phyloP scores from a whole-genome alignment of 1,139 yeast species.

The Blastobotrys arbuscula region DNA sequence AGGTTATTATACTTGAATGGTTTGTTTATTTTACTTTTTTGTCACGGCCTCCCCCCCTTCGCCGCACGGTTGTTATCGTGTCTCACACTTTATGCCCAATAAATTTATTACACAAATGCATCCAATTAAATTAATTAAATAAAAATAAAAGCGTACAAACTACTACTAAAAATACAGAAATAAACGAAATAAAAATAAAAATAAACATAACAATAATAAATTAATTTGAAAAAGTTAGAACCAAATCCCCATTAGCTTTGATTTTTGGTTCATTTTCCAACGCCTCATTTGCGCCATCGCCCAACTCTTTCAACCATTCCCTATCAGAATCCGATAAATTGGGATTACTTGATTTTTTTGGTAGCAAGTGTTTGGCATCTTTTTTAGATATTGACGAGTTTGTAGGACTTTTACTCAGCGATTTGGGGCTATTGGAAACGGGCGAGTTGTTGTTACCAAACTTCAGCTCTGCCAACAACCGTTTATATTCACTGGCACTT shows the following conservation, averaged over 20 bases:
- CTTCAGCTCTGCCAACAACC: slow-evolving; percentile 16
- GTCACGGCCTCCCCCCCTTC: too few species aligned
- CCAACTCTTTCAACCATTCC: slow-evolving; percentile 23
- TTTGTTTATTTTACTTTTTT: too few species aligned
- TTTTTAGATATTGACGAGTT: not conserved
- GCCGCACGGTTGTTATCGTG: too few species aligned
- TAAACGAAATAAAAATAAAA: not conserved
- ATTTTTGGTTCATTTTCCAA: slow-evolving; percentile 22
- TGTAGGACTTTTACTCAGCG: not conserved
- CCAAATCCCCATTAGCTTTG: slow-evolving; percentile 22
- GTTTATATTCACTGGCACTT: slow-evolving; percentile 21
- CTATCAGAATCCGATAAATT: slow-evolving; percentile 16
- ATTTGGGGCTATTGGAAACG: not conserved
- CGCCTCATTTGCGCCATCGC: slow-evolving; percentile 19
- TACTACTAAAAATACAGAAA: not conserved
- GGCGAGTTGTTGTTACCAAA: slow-evolving; percentile 3
- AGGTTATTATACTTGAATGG: too few species aligned
- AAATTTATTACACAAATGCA: too few species aligned
- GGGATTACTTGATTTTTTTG: slow-evolving; percentile 12
- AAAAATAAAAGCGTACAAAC: not conserved
- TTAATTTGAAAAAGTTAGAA: slow-evolving; percentile 18
- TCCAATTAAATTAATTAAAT: too few species aligned
- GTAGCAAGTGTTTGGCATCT: not conserved
- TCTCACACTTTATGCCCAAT: too few species aligned
- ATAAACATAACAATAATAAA: not conserved